Percentiles rank a stretch among this genome's conserved stretches.
Conservation (phyloP, 495 filamentous ascomycete genomes). For the Aspergillus haitiensis region DNA sequence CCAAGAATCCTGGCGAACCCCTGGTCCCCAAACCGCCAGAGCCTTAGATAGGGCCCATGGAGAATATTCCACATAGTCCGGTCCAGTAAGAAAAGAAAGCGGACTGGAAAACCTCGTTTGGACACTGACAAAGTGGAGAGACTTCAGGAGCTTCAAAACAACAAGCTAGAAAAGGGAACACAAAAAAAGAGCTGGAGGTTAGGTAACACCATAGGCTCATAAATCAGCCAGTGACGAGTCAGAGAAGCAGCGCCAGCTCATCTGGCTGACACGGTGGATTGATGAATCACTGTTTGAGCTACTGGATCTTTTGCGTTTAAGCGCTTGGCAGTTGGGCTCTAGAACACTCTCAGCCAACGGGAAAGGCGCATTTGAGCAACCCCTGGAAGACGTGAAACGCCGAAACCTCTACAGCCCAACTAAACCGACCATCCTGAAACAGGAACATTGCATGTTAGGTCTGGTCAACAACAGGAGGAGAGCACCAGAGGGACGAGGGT, state of each 20-base stretch:
- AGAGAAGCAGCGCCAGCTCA: slow-evolving; percentile 15
- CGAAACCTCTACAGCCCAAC: not conserved
- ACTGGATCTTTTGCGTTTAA: slow-evolving; percentile 14
- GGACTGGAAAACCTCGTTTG: too few species aligned
- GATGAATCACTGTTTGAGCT: slow-evolving; percentile 12
- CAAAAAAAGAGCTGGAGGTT: too few species aligned
- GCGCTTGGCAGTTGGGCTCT: slow-evolving; percentile 16
- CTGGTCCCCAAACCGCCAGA: not conserved
- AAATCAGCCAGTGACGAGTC: slow-evolving; percentile 3
- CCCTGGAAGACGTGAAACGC: slow-evolving; percentile 9
- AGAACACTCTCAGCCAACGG: slow-evolving; percentile 11
- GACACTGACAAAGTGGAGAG: slow-evolving; percentile 7
- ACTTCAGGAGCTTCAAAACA: not conserved
- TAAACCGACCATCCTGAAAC: too few species aligned
- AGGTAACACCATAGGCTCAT: not conserved
- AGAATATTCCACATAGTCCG: not conserved
- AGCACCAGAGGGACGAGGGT: too few species aligned
- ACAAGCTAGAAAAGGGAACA: not conserved
- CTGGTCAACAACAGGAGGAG: too few species aligned
- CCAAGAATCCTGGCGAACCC: not conserved
- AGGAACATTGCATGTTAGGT: too few species aligned
- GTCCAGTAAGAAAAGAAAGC: not conserved
- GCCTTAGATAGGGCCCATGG: not conserved
- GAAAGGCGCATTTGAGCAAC: not conserved
- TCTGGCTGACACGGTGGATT: slow-evolving; percentile 27